Evolutionary conservation across 2,329 filamentous ascomycete species (phyloP), one percentile per base, ranked within the genome.

Genomic region (Diaporthe aspalathi): DNA sequence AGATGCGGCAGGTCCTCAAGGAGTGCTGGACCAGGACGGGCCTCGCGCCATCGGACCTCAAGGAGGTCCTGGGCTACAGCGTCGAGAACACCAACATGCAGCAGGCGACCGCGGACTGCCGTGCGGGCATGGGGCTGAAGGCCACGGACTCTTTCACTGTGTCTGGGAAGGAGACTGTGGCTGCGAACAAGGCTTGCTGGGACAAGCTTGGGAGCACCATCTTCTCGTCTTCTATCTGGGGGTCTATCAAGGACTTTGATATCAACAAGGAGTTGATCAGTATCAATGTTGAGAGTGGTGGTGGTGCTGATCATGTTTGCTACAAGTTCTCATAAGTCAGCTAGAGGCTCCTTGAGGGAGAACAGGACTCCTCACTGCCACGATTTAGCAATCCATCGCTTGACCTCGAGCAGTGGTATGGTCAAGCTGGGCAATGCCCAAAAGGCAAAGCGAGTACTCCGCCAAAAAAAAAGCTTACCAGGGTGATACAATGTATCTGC

Each of bases 1-100:
- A 62, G 56, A 62, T 62, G 56, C 56, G 56, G 4, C 40, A 62
- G 38, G 56, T 62, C 24, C 56, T 62, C 38, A 45, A n/a, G 56
- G 56, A 62, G 56, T 47, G 38, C 24, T 62, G 56, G 56, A 45
- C 16, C 17, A 29, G 5, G 40, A n/a, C 56, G 17, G 56, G 56
- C 17, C 56, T 62, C 1, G 17, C 9, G 17, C 56, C 56, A 3
- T 45, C 56, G 1, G 56, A 62, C 17, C 24, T 62, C 9, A 47
- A n/a, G 20, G 56, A 62, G 11, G 56, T 62, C 38, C 24, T 62
- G 24, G 56, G 56, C 17, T 62, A 47, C 11, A 62, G 38, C 3
- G 38, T 62, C 5, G 56, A 62, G 40, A 62, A 62, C 11, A 3
- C 9, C 9, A 62, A 62, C 17, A 62, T 62, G 38, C 38, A 62